A percentile compares a stretch with the other conserved stretches of the same genome.
Conservation (phyloP, 768 basidiomycete genomes). For the Xanthoconium purpureum region DNA sequence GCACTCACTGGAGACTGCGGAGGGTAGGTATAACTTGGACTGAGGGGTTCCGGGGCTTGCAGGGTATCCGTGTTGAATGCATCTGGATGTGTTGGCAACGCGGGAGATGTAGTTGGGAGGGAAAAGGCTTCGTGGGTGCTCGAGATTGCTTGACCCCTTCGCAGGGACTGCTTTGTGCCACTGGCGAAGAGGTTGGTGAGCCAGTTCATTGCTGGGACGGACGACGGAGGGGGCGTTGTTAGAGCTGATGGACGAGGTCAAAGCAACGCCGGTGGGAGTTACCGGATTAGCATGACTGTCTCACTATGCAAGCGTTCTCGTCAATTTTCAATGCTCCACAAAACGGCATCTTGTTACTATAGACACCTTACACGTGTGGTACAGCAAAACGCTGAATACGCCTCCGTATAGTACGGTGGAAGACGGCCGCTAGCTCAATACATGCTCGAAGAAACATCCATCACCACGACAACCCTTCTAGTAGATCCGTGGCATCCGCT, state of each 20-base stretch:
- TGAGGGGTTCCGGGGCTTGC: conserved; percentile 47
- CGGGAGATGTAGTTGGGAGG: conserved; percentile 71
- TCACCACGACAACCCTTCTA: conserved; percentile 9
- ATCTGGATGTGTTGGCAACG: conserved; percentile 50
- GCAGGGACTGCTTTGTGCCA: conserved; percentile 44
- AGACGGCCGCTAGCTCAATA: background rate
- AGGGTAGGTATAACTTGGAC: conserved; percentile 72
- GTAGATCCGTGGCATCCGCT: conserved; percentile 41
- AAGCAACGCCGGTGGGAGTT: background rate
- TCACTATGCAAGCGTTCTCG: background rate
- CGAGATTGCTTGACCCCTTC: conserved; percentile 65
- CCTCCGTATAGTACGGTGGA: background rate
- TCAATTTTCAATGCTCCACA: conserved; percentile 18
- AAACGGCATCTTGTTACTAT: conserved; percentile 9
- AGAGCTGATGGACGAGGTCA: conserved; percentile 1
- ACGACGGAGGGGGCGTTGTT: conserved; percentile 1
- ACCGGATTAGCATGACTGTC: background rate
- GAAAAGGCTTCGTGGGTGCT: conserved; percentile 88
- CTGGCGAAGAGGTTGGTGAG: conserved; percentile 61
- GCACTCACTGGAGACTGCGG: conserved; percentile 52
- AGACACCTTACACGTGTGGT: conserved; percentile 1
- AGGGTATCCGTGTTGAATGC: conserved; percentile 56
- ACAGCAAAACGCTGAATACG: background rate
- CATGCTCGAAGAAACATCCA: background rate
- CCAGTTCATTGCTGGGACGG: conserved; percentile 61